Evolutionary conservation across 768 basidiomycete species (phyloP).

Genomic region (Leccinum variicolor): DNA sequence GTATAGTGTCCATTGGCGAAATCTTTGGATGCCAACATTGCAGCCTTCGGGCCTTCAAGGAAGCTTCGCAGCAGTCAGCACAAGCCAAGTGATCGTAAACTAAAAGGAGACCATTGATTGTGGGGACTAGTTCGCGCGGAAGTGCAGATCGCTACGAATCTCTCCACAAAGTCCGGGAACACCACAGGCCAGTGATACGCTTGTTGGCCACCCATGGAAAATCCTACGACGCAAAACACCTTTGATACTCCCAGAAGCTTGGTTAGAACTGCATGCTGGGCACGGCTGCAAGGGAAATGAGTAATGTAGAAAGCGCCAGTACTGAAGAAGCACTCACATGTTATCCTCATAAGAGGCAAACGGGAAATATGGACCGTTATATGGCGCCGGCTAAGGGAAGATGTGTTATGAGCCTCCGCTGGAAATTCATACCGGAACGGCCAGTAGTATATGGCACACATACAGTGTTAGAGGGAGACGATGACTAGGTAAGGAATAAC

Average conservation of each 20-base stretch:
- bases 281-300: slow-evolving; percentile 36
- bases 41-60: slow-evolving; percentile 57
- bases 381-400: slow-evolving; percentile 43
- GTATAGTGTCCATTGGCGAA: slow-evolving; percentile 54
- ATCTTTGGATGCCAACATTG: slow-evolving; percentile 51
- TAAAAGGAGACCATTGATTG: slow-evolving; percentile 44
- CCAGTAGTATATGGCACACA: not conserved
- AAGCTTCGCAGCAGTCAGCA: slow-evolving; percentile 38
- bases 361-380: slow-evolving; percentile 61
- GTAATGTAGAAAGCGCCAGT: not conserved
- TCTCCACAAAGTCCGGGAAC: slow-evolving; percentile 54
- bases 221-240: slow-evolving; percentile 37
- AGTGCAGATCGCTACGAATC: slow-evolving; percentile 44
- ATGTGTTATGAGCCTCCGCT: not conserved
- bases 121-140: slow-evolving; percentile 55
- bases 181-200: slow-evolving; percentile 58
- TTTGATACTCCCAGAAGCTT: slow-evolving; percentile 15
- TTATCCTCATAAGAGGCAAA: slow-evolving; percentile 56
- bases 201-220: slow-evolving; percentile 61
- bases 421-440: not conserved
- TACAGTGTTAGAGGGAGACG: slow-evolving; percentile 56
- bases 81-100: not conserved
- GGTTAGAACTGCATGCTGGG: slow-evolving; percentile 52
- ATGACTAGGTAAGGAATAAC: slow-evolving; percentile 39
- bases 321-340: slow-evolving; percentile 34